phyloP scores from a whole-genome alignment of 495 filamentous ascomycete species.

The Pyrenopolyporus hunteri region DNA sequence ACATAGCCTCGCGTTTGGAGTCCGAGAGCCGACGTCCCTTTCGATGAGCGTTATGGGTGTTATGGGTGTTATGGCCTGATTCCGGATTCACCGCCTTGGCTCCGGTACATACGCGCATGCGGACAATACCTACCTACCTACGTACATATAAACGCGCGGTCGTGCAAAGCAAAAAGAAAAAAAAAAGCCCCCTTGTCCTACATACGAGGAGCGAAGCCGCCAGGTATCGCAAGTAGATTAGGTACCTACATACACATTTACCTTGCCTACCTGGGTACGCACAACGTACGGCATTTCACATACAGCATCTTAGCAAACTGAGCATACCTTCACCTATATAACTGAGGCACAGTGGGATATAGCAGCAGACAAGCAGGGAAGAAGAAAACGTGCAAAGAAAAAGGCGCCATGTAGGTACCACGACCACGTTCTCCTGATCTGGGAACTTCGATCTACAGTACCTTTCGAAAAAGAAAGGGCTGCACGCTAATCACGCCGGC shows the following conservation, averaged over 20 bases:
- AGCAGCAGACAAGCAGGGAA: constrained; percentile 6
- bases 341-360: background rate
- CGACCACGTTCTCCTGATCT: constrained; percentile 33
- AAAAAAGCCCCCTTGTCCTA: too few species aligned
- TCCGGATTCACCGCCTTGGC: constrained; percentile 28
- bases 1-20: constrained; percentile 27
- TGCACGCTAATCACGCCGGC: constrained; percentile 41
- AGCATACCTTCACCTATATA: too few species aligned
- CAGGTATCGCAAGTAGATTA: too few species aligned
- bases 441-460: constrained; percentile 39
- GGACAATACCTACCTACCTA: background rate
- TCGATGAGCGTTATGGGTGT: constrained; percentile 11
- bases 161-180: background rate
- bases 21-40: constrained; percentile 3
- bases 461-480: constrained; percentile 21
- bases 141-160: constrained; percentile 1
- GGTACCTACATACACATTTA: too few species aligned
- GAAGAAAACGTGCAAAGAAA: constrained; percentile 21
- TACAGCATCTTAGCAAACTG: background rate
- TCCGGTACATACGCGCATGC: constrained; percentile 7
- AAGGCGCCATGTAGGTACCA: constrained; percentile 20
- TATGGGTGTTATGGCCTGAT: constrained; percentile 24
- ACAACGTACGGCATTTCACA: too few species aligned
- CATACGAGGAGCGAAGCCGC: background rate
- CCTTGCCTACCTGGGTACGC: too few species aligned